Conservation (phyloP, 768 basidiomycete species). For the Mycena chlorophos region DNA sequence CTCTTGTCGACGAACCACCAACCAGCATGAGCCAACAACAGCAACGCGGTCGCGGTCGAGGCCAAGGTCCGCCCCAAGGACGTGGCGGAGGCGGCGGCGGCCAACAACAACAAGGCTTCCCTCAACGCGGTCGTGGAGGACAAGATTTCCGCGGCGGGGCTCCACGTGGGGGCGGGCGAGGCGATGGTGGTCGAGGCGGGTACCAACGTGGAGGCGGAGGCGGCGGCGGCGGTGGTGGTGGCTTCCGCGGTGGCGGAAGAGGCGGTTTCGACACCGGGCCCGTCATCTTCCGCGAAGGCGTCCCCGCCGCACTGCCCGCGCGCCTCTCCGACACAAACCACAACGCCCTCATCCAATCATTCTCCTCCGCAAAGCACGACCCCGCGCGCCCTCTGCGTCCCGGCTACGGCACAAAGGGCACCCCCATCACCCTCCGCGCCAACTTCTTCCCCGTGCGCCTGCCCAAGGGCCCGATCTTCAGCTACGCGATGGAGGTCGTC, state of each 20-base stretch:
- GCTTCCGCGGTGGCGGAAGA: conserved; percentile 16
- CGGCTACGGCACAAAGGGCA: conserved; percentile 55
- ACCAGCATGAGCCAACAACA: background rate
- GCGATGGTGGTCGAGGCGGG: conserved; percentile 9
- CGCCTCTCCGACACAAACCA: conserved; percentile 37
- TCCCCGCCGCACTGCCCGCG: conserved; percentile 36
- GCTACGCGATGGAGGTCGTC: conserved; percentile 55
- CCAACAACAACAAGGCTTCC: conserved; percentile 13
- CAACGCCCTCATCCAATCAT: conserved; percentile 39
- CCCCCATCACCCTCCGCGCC: conserved; percentile 49
- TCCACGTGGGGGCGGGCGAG: conserved; percentile 2
- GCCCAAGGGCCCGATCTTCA: conserved; percentile 50
- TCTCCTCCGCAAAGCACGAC: conserved; percentile 33
- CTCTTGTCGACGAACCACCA: background rate
- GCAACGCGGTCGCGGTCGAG: background rate
- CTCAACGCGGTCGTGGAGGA: conserved; percentile 2
- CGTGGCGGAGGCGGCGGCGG: background rate
- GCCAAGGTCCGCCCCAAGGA: background rate
- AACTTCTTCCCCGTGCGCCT: conserved; percentile 62
- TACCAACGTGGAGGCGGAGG: conserved; percentile 6
- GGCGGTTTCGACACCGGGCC: conserved; percentile 26
- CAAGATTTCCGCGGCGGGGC: background rate
- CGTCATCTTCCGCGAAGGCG: conserved; percentile 39
- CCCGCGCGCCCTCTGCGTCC: conserved; percentile 52
- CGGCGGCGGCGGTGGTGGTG: conserved; percentile 18